Base-by-base conservation (phyloP, 148 eudicot species). In the Fagopyrum esculentum region DNA sequence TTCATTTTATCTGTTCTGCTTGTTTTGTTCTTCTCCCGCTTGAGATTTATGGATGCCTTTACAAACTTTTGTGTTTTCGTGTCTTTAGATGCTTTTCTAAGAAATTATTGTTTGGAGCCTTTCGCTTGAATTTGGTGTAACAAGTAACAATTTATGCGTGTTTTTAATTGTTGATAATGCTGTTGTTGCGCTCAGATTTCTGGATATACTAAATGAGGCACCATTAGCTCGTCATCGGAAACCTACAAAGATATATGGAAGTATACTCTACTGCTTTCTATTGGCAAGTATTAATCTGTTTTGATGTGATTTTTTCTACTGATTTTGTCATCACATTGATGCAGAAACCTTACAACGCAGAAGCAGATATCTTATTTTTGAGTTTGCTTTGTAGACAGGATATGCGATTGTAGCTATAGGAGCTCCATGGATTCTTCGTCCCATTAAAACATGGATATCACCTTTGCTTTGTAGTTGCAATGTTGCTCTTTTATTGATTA, bases 161-260 rank as follows among this genome's bases (percentile, higher is more conserved):
- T 35, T 35, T 2, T 35, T 35, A 35, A 35, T 1, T 1, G 40
- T 56, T 16, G 29, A n/a, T 22, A 56, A 16, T 56, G 61, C 26
- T 57, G 30, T 7, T 47, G 76, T 71, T 44, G 59, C 43, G 69
- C 43, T 11, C 80, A 91, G 98, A 80, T 94, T 94, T 82, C 87
- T 94, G 74, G 98, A 94, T 86, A 83, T 94, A 85, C 78, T 89
- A 69, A 89, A 94, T 47, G 98, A 94, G 81, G 92, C 97, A 68
- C 98, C 98, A 74, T 81, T 94, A 83, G 94, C 86, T 81, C 92
- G 91, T 57, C 93, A 90, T 72, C 87, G 96, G 76, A 92, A 86
- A 87, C 96, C 88, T 56, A 89, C 97, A 80, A 88, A 84, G 78
- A 83, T 92, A 29, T 57, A 85, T 29, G 96, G 98, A 75, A 89